A percentile compares a stretch with the other conserved stretches of the same genome.
These are phyloP conservation scores for Trichoderma erinaceum DNA, from an alignment of 495 filamentous ascomycete genomes.

Conservation along the genomic window DNA sequence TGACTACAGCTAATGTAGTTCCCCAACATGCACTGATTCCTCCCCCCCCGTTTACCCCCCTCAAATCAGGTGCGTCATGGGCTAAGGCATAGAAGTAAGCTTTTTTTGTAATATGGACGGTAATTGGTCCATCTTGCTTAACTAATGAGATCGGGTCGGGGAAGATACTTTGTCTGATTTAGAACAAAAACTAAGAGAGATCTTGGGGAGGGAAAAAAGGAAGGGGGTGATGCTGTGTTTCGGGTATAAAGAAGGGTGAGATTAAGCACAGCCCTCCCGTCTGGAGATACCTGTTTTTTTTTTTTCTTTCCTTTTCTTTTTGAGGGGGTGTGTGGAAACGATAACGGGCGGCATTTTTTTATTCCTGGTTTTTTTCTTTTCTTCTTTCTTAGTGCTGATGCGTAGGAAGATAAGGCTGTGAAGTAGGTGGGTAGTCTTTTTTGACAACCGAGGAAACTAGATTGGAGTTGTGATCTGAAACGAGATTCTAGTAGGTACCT, in stretches of 20 bases:
- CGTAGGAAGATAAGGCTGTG: too few species aligned
- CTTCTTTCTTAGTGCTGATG: too few species aligned
- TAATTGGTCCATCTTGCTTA: not conserved
- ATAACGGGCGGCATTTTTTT: too few species aligned
- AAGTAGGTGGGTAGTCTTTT: too few species aligned
- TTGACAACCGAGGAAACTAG: too few species aligned
- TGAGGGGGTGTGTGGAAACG: not conserved
- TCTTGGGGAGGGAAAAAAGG: not conserved
- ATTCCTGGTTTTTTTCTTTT: too few species aligned
- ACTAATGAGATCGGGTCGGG: not conserved
- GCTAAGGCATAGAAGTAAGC: not conserved
- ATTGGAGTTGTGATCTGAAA: too few species aligned
- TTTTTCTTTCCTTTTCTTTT: not conserved
- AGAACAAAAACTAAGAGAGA: not conserved
- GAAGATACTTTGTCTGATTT: not conserved
- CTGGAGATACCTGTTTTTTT: not conserved
- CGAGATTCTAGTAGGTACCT: too few species aligned
- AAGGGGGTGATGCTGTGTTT: constrained; percentile 3
- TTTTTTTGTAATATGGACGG: not conserved
- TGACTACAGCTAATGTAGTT: too few species aligned
- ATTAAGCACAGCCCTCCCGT: not conserved
- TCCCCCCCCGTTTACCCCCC: too few species aligned
- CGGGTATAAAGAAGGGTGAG: constrained; percentile 10
- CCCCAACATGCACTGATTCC: too few species aligned
- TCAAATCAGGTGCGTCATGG: not conserved